Evolutionary conservation across 2,329 filamentous ascomycete species (phyloP), one percentile per base, ranked within the genome.

Genomic region (Fonsecaea monophora): DNA sequence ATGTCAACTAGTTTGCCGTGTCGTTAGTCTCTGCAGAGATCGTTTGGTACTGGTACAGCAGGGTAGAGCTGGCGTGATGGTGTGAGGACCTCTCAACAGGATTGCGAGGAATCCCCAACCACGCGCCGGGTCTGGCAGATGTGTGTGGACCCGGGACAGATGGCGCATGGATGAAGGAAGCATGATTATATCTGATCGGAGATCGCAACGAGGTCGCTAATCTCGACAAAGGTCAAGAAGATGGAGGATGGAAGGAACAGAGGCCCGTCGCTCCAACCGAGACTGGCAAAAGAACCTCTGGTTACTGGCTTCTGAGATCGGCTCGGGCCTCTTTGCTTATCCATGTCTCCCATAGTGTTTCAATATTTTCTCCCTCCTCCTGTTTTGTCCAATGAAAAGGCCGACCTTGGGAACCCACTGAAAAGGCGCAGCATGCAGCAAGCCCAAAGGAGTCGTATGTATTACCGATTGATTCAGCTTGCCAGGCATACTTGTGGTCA

Each of bases 171-270:
- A 18, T 55, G 30, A 13, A 55, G 30, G 30, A 18, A 32, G 18
- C 35, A 21, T 55, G 15, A 37, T 34, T 32, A 13, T 37, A 37
- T 30, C n/a, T 18, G 53, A 34, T 10, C n/a, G 25, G 53, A 32
- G 18, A 25, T 55, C 50, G 32, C 32, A 18, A 53, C 34, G 21
- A 50, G 53, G 15, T 37, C 18, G 53, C 21, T 37, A 48, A 37
- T 40, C 60, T 56, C 53, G 53, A 62, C 13, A 25, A 35, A 48
- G 37, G 60, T 37, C 37, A 48, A 21, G 25, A 25, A 9, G 48
- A 35, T 37, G 50, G 50, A 13, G 15, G 37, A 30, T 30, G 35
- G 48, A 15, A 15, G 38, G 42, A 38, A 18, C 35, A 55, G 15
- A 34, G 13, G 18, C 53, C 53, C 35, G n/a, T 34, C 32, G 10